Evolutionary conservation across 805 yeast species (phyloP), one percentile per base, ranked within the genome.

Genomic region (Saccharomycopsis malanga): DNA sequence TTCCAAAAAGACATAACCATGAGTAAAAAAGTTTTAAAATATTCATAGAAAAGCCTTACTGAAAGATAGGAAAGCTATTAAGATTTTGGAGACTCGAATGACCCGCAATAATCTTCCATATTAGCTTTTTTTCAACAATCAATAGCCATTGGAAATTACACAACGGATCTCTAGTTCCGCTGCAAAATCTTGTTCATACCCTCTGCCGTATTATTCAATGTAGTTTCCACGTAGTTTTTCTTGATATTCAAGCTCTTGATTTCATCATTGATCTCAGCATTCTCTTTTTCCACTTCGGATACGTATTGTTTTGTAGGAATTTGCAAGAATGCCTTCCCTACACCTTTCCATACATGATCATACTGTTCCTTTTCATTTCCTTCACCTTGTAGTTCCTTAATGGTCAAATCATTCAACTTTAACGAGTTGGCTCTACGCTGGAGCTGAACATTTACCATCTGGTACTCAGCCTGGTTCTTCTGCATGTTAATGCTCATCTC

Each of bases 281-380:
- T 50, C 23, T 49, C 51, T 22, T 30, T 41, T 4, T 34, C 37
- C 9, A 49, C 12, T 24, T 52, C 53, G 4, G 39, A 20, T 7
- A 25, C n/a, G 22, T 52, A 50, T 2, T 43, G 42, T 17, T 29
- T 18, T 5, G 38, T 44, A 7, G 17, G n/a, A 15, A 36, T 29
- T n/a, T 37, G 35, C 20, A 49, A 18, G 42, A 52, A 52, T 14
- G 53, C 53, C 29, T 49, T 52, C 4, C 55, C 55, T 10, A 50
- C 42, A 12, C 55, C 55, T 35, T 52, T 52, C 55, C 55, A 52
- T 6, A 50, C 52, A 7, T 44, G 27, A 15, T 42, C 45, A 17
- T 27, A 15, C 24, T 34, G 22, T 27, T 34, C 21, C 15, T 21
- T 23, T 10, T 37, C 24, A 9, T 24, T 22, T 15, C 25, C 20